These are phyloP conservation scores for Dipsacomyces acuminosporus DNA, from an alignment of 371 early-diverging fungal species.

Conservation along the genomic window DNA sequence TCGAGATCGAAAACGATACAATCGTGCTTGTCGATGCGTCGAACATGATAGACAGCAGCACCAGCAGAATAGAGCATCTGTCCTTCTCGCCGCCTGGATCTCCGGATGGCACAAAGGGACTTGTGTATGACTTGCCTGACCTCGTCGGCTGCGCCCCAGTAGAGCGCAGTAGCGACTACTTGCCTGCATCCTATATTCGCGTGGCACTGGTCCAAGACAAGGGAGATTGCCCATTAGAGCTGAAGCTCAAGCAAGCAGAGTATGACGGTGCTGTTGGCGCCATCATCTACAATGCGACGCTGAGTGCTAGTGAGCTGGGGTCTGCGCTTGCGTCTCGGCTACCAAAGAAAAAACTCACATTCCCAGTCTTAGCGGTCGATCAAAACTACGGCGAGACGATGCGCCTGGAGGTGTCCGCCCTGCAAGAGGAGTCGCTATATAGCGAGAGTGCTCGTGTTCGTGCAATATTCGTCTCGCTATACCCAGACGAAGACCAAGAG, in stretches of 20 bases:
- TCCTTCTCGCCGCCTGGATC: constrained; percentile 20
- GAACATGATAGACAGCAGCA: constrained; percentile 28
- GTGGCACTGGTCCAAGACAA: constrained; percentile 33
- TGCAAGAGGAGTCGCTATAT: constrained; percentile 17
- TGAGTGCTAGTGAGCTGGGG: constrained; percentile 13
- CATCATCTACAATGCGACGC: constrained; percentile 27
- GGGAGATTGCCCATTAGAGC: constrained; percentile 23
- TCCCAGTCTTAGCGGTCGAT: constrained; percentile 36
- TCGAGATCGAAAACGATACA: constrained; percentile 38
- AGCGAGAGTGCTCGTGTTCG: constrained; percentile 8
- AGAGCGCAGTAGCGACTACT: constrained; percentile 19
- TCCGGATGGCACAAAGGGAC: constrained; percentile 30
- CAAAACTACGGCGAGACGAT: constrained; percentile 33
- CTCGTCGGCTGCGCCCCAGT: constrained; percentile 24
- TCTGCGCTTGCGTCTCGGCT: constrained; percentile 9
- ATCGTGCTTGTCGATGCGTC: constrained; percentile 34
- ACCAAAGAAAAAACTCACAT: constrained; percentile 3
- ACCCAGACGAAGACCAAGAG: constrained; percentile 26
- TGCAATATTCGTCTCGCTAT: constrained; percentile 42
- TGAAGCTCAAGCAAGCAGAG: constrained; percentile 35
- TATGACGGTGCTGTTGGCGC: constrained; percentile 44
- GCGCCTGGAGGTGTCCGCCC: constrained; percentile 17
- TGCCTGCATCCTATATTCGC: constrained; percentile 37
- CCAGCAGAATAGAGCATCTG: constrained; percentile 18
- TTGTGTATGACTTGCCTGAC: constrained; percentile 31